Percentiles rank a stretch among this genome's conserved stretches.
Conservation (phyloP, 1,139 yeast species). For the Lodderomyces oxycetoniae region DNA sequence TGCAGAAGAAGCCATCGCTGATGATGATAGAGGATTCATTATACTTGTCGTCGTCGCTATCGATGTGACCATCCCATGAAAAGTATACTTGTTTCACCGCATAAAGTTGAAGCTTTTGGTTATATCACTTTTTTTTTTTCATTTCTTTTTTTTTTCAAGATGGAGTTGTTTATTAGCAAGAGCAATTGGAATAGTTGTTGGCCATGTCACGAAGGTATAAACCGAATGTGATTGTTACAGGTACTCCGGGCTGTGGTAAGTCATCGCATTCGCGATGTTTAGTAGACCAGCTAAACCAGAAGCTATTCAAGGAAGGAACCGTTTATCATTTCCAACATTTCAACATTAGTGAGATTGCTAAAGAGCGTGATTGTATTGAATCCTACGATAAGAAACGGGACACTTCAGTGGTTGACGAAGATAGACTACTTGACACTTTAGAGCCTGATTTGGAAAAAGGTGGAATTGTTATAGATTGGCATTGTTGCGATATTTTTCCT, state of each 20-base stretch:
- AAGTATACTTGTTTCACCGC: too few species aligned
- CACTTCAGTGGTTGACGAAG: constrained; percentile 89
- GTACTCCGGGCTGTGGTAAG: constrained; percentile 98
- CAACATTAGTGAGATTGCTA: constrained; percentile 78
- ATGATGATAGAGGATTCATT: neutral
- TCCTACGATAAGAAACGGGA: constrained; percentile 85
- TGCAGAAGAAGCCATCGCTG: neutral
- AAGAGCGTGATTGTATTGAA: constrained; percentile 68
- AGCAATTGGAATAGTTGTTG: too few species aligned
- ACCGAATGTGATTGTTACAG: constrained; percentile 88
- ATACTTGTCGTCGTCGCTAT: neutral
- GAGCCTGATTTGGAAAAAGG: constrained; percentile 79
- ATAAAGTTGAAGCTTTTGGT: too few species aligned
- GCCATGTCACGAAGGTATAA: constrained; percentile 40
- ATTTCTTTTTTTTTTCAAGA: too few species aligned
- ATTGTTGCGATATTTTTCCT: constrained; percentile 92
- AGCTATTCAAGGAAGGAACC: constrained; percentile 9
- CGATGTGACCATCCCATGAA: too few species aligned
- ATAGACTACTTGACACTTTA: constrained; percentile 71
- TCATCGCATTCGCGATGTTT: constrained; percentile 75
- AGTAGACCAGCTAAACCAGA: constrained; percentile 43
- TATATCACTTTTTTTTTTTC: too few species aligned
- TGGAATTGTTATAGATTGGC: constrained; percentile 93
- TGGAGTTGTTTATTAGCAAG: too few species aligned
- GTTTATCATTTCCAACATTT: constrained; percentile 43